Conservation (phyloP, 495 filamentous ascomycete genomes). For the Talaromyces thailandensis region DNA sequence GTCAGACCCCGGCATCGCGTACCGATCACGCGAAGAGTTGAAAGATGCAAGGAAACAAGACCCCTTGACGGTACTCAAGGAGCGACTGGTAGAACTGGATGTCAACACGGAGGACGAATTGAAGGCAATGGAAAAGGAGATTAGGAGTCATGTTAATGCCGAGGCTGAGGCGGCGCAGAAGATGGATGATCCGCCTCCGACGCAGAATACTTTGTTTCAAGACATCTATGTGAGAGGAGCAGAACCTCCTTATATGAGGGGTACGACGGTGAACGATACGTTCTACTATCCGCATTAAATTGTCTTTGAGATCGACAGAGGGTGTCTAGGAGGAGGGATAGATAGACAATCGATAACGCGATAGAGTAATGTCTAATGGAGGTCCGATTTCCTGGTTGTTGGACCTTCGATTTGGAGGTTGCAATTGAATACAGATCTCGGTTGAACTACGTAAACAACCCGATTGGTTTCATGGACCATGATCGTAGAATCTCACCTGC, state of each 20-base stretch:
- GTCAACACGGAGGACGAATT: slow-evolving; percentile 5
- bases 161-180: slow-evolving; percentile 1
- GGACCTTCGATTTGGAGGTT: no score
- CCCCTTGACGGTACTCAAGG: background rate
- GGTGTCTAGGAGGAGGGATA: background rate
- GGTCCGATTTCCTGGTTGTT: background rate
- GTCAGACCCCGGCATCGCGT: slow-evolving; percentile 5
- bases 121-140: background rate
- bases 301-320: background rate
- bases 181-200: slow-evolving; percentile 2
- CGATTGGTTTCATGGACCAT: no score
- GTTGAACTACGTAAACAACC: no score
- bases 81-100: background rate
- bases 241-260: slow-evolving; percentile 2
- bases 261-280: background rate
- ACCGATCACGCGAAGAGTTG: slow-evolving; percentile 1
- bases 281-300: background rate
- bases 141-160: background rate
- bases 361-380: background rate
- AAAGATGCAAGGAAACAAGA: slow-evolving; percentile 5
- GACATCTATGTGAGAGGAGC: slow-evolving; percentile 3
- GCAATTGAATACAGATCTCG: no score
- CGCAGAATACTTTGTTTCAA: background rate
- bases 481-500: no score
- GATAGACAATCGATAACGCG: background rate